Evolutionary conservation across 306 rosid species (phyloP), one percentile per base, ranked within the genome.

Genomic region (Elaeagnus macrophylla): DNA sequence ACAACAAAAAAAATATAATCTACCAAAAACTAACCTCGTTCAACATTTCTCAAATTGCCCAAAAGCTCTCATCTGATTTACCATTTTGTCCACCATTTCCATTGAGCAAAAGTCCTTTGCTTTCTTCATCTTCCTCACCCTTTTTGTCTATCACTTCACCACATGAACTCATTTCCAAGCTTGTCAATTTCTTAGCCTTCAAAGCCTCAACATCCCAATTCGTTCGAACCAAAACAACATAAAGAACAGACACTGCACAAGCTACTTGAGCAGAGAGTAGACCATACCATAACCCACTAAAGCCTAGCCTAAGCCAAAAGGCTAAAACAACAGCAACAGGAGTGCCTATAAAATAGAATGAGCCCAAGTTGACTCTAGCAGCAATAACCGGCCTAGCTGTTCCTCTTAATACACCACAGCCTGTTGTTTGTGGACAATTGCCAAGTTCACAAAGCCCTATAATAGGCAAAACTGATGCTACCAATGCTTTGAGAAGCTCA

Each of bases 371-470:
- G 55, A 91, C 71, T 14, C 77, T 78, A 5, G 93, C 96, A 7
- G 85, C 99, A 0, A 84, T 54, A 0, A 64, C 95, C 0, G 99
- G 99, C 13, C 96, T 75, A 1, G 96, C 99, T 0, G 87, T 91
- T 56, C 89, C 96, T 0, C 96, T 86, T 0, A 91, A 65, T 47
- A 91, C 74, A 49, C 99, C 99, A 7, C 94, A 91, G 13, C 87
- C 99, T 0, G 99, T 91, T 12, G 99, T 91, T 53, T 91, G 99
- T 0, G 99, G 99, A 66, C 82, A 82, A 68, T 91, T 91, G 6
- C 93, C 94, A 1, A 91, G 84, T 79, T 91, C 99, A 5, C 96
- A 82, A 0, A 91, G 71, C 12, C 99, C 99, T 75, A 91, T 73
- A 39, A 91, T 81, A 0, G 99, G 95, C 95, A 87, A 74, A 6